Evolutionary conservation across 495 filamentous ascomycete genomes (phyloP), one percentile per base, ranked within the genome.

Genomic region (Amorphotheca resinae): DNA sequence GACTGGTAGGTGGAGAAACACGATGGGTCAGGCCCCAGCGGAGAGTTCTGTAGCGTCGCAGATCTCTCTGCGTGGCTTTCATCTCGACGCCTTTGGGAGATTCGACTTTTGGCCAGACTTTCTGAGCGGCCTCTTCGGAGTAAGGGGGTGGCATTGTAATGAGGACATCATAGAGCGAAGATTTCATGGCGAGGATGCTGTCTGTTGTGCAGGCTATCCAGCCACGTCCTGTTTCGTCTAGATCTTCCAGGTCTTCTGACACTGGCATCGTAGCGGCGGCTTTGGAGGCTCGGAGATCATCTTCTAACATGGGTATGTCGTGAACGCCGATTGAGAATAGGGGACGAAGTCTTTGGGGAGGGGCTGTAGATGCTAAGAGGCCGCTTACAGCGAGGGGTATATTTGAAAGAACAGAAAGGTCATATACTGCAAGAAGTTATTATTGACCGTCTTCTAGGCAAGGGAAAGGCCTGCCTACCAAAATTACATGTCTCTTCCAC

Each of bases 141-240:
- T 83, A 64, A 1, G 66, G 53, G 1, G 80, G 69, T 0, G 87
- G 86, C 46, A 95, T 65, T 12, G 80, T 84, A 49, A 95, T 74
- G 38, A 95, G 72, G 34, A 89, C 68, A 58, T 98, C 91, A 64
- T 84, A 98, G 15, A 96, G 78, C 14, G 78, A 68, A 21, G 75
- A 68, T 59, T 95, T 98, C 61, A 82, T 81, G 44, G 73, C 75
- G 26, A 98, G 70, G 40, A 98, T 82, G 53, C 79, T 87, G 59
- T 98, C 91, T 17, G 91, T 96, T 22, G 88, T 91, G 59, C 88
- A 95, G 1, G 91, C 91, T 34, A 94, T 74, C 88, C 87, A 96
- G 9, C 84, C 79, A 1, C 74, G 67, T 9, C 73, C 70, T 17
- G 62, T 57, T 26, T 79, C 79, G 9, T 68, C 62, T 35, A 47